A percentile compares a stretch with the other conserved stretches of the same genome.
phyloP scores from a whole-genome alignment of 495 filamentous ascomycete species.

The Penicillium antarcticum region DNA sequence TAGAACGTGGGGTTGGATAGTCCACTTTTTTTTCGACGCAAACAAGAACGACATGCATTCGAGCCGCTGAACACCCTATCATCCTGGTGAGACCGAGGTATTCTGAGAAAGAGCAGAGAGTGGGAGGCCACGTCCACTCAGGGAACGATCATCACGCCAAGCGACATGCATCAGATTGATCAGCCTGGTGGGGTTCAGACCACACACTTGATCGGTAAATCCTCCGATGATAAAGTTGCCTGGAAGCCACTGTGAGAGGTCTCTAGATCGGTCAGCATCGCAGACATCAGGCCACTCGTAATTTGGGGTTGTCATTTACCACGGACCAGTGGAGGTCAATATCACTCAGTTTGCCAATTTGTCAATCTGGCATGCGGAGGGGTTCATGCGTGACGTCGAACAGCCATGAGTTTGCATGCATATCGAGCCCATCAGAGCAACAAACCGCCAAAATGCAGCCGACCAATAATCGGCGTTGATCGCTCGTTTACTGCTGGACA shows the following conservation, averaged over 20 bases:
- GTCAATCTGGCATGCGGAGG: neutral
- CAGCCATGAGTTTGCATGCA: constrained; percentile 3
- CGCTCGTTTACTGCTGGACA: neutral
- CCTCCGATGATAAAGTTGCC: constrained; percentile 9
- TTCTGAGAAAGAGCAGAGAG: neutral
- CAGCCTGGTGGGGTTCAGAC: constrained; percentile 10
- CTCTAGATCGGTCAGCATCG: too few species aligned
- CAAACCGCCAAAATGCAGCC: neutral
- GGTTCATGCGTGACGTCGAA: constrained; percentile 2
- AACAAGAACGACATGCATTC: neutral
- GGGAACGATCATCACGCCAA: constrained; percentile 17
- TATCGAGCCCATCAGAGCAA: neutral
- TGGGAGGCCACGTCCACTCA: neutral
- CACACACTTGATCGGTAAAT: constrained; percentile 18
- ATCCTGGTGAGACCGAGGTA: constrained; percentile 8
- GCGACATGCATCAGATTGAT: constrained; percentile 29
- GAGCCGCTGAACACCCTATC: neutral
- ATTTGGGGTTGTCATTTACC: too few species aligned
- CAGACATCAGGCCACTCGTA: too few species aligned
- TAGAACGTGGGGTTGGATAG: neutral
- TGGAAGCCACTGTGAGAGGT: neutral
- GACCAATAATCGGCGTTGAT: constrained; percentile 5
- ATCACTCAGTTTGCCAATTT: too few species aligned
- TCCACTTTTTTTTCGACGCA: neutral
- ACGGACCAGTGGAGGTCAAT: too few species aligned